Base-by-base conservation (phyloP, 345 rosid genomes). In the Populus euphratica region DNA sequence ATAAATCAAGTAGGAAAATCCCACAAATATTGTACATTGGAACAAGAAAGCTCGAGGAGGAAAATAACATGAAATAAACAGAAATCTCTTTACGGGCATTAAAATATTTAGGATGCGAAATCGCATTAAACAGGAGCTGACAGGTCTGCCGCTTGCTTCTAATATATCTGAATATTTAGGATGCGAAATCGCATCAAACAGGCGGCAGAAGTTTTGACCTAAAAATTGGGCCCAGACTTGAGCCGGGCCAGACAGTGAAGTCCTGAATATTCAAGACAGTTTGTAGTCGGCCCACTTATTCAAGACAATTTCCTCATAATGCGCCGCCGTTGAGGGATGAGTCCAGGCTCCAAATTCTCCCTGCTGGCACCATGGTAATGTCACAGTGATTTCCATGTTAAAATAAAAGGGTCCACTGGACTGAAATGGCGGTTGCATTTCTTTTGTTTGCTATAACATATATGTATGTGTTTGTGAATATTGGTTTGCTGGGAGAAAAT, bases 401-500 rank as follows among this genome's bases (percentile, higher is more conserved):
- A 56, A 56, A 56, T 9, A 41, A 2, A 56, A 23, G n/a, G 10
- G 62, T 21, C 62, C 62, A 21, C 17, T 20, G 17, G 11, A 12
- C 44, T 52, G 29, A 33, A 72, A 50, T 33, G 6, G 11, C 25
- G 27, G 39, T 6, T 23, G 7, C 29, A 38, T 67, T 18, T 72
- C 27, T 20, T 33, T 17, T 35, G 23, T 56, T 9, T 8, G 13
- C 62, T 56, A 56, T 54, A 8, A 20, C 6, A 2, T 54, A 54
- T 8, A 20, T 52, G 25, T 56, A 4, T 8, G 2, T 56, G n/a
- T 56, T 44, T 44, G 49, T 44, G 49, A 44, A 12, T 44, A 13
- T 11, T 56, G 27, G 0, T 8, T 76, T 86, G 87, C 88, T 86
- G 86, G 87, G 70, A 76, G 73, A 83, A 16, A 70, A 35, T 70